phyloP scores from a whole-genome alignment of 768 basidiomycete genomes.

The Suillus alpinus region DNA sequence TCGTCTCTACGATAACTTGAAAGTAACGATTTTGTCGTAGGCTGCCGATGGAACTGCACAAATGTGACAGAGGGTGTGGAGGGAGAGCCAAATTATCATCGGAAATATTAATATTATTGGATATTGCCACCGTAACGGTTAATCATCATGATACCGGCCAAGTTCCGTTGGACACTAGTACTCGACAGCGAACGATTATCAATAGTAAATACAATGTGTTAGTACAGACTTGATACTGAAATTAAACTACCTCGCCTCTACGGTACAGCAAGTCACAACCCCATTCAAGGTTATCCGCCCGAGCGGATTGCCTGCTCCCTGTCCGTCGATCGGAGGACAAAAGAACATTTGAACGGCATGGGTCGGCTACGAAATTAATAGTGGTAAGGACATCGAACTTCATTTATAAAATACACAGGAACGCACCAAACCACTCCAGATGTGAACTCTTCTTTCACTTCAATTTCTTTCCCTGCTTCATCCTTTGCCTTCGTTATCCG shows the following conservation, averaged over 20 bases:
- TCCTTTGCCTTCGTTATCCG: conserved; percentile 15
- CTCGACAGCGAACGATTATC: too few species aligned
- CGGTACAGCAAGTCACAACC: too few species aligned
- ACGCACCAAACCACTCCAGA: conserved; percentile 32
- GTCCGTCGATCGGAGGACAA: conserved; percentile 24
- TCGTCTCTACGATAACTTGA: not conserved
- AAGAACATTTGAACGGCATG: conserved; percentile 29
- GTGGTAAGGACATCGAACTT: not conserved
- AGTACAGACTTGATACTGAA: too few species aligned
- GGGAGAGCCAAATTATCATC: not conserved
- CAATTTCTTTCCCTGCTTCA: conserved; percentile 19
- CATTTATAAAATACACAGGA: conserved; percentile 4
- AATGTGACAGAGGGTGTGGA: not conserved
- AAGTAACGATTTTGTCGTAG: not conserved
- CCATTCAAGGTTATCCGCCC: conserved; percentile 2
- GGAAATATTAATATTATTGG: not conserved
- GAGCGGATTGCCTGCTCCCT: conserved; percentile 20
- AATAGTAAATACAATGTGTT: too few species aligned
- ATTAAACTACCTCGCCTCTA: too few species aligned
- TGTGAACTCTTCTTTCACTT: conserved; percentile 27
- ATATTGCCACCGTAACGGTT: not conserved
- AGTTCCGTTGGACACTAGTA: not conserved
- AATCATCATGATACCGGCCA: not conserved
- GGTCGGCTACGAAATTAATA: conserved; percentile 23
- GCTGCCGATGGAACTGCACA: not conserved